Evolutionary conservation across 1,139 yeast species (phyloP).

Genomic region (Candida frijolesensis): DNA sequence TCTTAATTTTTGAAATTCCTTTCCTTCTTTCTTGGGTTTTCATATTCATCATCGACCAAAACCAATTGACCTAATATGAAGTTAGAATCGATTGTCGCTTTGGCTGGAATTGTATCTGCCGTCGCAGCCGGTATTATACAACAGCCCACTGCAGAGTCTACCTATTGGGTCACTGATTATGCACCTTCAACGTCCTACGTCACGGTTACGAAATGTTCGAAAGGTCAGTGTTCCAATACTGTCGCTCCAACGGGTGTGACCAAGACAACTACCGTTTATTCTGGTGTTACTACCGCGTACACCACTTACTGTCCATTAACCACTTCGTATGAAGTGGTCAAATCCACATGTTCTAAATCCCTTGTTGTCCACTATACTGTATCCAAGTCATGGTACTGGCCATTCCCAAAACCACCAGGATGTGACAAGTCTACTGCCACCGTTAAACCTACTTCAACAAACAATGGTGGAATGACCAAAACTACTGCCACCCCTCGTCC

Average conservation of each 20-base stretch:
- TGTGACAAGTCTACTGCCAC: constrained; percentile 2
- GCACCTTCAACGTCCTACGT: constrained; percentile 18
- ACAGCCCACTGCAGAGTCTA: neutral
- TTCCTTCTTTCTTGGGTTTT: too few species aligned
- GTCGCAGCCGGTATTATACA: too few species aligned
- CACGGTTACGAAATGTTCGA: constrained; percentile 25
- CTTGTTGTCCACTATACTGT: constrained; percentile 1
- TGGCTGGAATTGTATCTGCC: too few species aligned
- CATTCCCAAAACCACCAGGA: constrained; percentile 1
- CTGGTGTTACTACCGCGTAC: constrained; percentile 19
- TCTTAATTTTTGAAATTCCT: too few species aligned
- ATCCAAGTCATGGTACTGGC: constrained; percentile 1
- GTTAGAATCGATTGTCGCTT: too few species aligned
- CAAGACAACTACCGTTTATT: constrained; percentile 4
- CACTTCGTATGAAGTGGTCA: constrained; percentile 4
- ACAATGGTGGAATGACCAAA: neutral
- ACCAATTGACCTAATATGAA: too few species aligned
- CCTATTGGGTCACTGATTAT: constrained; percentile 7
- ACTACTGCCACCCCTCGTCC: neutral
- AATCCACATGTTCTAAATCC: constrained; percentile 1
- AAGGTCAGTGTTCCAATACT: constrained; percentile 20
- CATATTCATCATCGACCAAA: too few species aligned
- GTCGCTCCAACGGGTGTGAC: constrained; percentile 32
- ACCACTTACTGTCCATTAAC: constrained; percentile 31
- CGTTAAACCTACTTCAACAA: neutral